Evolutionary conservation across 352 stramenopile genomes (phyloP).

Genomic region (Phytopythium aichiense): DNA sequence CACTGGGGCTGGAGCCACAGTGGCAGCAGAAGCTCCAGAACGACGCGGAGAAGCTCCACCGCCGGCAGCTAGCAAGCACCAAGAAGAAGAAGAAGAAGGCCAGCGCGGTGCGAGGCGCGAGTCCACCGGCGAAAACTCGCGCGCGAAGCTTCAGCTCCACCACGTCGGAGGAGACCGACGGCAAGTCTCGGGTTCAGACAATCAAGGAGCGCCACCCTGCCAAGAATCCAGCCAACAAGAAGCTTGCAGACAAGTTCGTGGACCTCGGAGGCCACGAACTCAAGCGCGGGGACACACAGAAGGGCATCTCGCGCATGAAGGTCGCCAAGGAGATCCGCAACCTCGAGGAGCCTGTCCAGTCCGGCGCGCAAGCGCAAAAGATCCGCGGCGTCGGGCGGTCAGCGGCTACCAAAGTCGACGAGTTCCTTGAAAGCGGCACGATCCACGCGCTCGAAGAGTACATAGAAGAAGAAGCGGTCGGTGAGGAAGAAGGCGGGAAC

Average conservation of each 20-base stretch:
- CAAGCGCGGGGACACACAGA: constrained; percentile 26
- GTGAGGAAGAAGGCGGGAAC: constrained; percentile 7
- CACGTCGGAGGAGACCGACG: neutral
- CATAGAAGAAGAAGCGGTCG: neutral
- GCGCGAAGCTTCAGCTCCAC: neutral
- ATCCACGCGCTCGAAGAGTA: constrained; percentile 27
- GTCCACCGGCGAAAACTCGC: neutral
- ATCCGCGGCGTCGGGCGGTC: constrained; percentile 27
- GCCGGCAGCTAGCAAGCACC: constrained; percentile 19
- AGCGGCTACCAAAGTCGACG: constrained; percentile 32
- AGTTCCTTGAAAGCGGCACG: constrained; percentile 28
- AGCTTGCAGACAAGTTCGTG: constrained; percentile 41
- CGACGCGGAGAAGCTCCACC: constrained; percentile 29
- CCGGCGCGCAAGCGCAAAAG: constrained; percentile 17
- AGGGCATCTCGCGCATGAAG: constrained; percentile 36
- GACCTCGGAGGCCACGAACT: constrained; percentile 31
- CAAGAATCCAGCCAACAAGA: constrained; percentile 30
- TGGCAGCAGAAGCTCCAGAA: constrained; percentile 48
- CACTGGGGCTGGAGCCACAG: constrained; percentile 42
- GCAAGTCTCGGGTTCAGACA: constrained; percentile 13
- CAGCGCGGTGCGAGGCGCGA: neutral
- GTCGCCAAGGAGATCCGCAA: constrained; percentile 38
- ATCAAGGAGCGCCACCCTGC: constrained; percentile 37
- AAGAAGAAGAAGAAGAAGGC: constrained; percentile 14
- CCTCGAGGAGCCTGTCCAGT: constrained; percentile 19